Evolutionary conservation across 31 red algal genomes (phyloP).

Genomic region (Odonthalia washingtoniensis): DNA sequence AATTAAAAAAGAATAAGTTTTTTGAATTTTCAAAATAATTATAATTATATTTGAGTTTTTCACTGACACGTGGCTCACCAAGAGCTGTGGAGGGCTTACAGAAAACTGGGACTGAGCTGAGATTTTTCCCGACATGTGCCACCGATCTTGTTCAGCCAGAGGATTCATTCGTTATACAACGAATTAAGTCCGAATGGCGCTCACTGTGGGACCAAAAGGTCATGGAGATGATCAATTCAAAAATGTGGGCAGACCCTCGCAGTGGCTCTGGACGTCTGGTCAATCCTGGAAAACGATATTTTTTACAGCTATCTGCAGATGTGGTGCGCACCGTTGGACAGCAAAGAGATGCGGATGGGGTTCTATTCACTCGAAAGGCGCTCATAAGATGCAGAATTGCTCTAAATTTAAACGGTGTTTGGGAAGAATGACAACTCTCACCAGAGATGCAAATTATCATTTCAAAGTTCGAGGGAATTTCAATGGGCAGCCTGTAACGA

Average conservation of each 20-base stretch:
- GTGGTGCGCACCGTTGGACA: not conserved
- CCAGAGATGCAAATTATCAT: constrained; percentile 1
- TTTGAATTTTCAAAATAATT: no score
- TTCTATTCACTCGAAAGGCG: no score
- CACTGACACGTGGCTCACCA: no score
- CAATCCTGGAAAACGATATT: constrained; percentile 37
- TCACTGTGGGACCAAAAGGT: constrained; percentile 14
- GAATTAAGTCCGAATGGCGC: constrained; percentile 23
- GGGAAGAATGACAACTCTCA: constrained; percentile 6
- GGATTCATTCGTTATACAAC: constrained; percentile 50
- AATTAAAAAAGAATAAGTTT: no score
- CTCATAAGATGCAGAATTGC: not conserved
- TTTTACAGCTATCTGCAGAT: not conserved
- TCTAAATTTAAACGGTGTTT: not conserved
- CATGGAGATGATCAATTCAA: not conserved
- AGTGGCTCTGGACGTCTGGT: not conserved
- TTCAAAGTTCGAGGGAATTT: constrained; percentile 6
- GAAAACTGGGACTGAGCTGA: constrained; percentile 10
- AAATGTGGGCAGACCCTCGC: not conserved
- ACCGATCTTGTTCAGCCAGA: constrained; percentile 36
- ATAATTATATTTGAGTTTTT: no score
- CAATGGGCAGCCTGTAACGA: not conserved
- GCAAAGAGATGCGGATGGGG: constrained; percentile 6
- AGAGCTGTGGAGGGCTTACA: not conserved
- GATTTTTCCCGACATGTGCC: constrained; percentile 16